Evolutionary conservation across 1,139 yeast species (phyloP), one percentile per base, ranked within the genome.

Genomic region (Taphrina wiesneri): DNA sequence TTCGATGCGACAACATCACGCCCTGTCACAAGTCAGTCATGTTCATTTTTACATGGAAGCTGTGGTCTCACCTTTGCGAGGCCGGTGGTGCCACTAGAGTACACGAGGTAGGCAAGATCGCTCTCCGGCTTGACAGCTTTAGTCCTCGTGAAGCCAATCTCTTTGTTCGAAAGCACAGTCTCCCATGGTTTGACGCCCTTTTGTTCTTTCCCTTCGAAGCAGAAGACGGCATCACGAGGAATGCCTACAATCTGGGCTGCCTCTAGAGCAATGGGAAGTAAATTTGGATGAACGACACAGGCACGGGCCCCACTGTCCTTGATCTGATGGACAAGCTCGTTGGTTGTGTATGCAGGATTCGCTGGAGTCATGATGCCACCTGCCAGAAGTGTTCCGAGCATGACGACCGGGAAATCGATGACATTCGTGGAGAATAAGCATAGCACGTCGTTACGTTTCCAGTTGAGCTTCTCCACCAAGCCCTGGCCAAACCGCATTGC

Each of bases 31-130:
- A 53, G 54, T 78, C 74, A 3, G 56, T 15, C 23, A 23, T 15
- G 9, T 13, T 19, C 30, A 11, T 4, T 3, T 46, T 7, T 6
- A 23, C 13, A 7, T 9, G 21, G 6, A 2, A 46, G 23, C n/a
- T 11, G 30, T 11, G 17, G 13, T 19, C 30, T 11, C 17, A 49
- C 54, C 54, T 49, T 53, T 34, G 62, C 57, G 17, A 60, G 49
- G 6, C 92, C 92, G 1, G 90, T 85, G 15, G 93, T 86, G 34
- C 93, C 93, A 1, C 90, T 85, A 2, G 95, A 87, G 75, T 87
- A 88, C 69, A 79, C 77, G 67, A 75, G 74, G 68, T 76, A 76
- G 13, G 80, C 79, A 11, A 72, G 72, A 56, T 74, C 73, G 7
- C 67, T 63, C 21, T 59, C 57, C 2, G 71, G 41, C 23, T 63